Percentiles rank a stretch among this genome's conserved stretches.
These are phyloP conservation scores for Serendipita sp. DNA, from an alignment of 1,284 basidiomycete genomes.

Conservation along the genomic window DNA sequence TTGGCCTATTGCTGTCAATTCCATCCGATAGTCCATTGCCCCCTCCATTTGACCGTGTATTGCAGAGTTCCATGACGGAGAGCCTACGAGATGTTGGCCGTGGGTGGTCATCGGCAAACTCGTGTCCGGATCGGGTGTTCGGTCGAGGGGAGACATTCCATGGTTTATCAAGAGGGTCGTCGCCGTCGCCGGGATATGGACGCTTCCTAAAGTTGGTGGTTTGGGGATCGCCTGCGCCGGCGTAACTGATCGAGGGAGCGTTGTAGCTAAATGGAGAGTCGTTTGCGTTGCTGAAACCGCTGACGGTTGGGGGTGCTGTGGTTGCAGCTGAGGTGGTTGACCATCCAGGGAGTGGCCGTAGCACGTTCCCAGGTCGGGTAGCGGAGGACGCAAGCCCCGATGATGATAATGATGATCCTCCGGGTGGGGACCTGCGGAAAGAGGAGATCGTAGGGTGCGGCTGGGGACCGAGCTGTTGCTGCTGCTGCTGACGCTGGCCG, in stretches of 20 bases:
- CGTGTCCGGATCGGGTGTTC: slow-evolving; percentile 40
- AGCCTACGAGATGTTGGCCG: slow-evolving; percentile 47
- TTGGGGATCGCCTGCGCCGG: slow-evolving; percentile 15
- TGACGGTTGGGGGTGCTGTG: neutral
- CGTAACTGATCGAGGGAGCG: slow-evolving; percentile 41
- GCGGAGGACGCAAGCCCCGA: neutral
- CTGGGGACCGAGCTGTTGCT: slow-evolving; percentile 22
- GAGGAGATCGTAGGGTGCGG: slow-evolving; percentile 16
- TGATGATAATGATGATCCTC: slow-evolving; percentile 1
- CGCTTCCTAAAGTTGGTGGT: slow-evolving; percentile 43
- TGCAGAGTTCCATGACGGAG: slow-evolving; percentile 74
- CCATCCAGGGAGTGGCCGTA: slow-evolving; percentile 6
- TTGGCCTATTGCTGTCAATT: neutral
- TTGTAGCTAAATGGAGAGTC: slow-evolving; percentile 70
- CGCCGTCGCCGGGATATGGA: slow-evolving; percentile 33
- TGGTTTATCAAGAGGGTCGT: slow-evolving; percentile 12
- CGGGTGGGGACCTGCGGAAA: slow-evolving; percentile 19
- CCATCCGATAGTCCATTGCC: slow-evolving; percentile 3
- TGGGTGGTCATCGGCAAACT: slow-evolving; percentile 43
- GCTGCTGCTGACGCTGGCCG: neutral
- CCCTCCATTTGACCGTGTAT: slow-evolving; percentile 17
- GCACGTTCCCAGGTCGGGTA: slow-evolving; percentile 2
- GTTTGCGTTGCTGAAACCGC: slow-evolving; percentile 15
- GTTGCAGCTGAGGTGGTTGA: neutral
- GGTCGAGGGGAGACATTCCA: slow-evolving; percentile 17